Conservation (phyloP, 495 filamentous ascomycete species). For the Aspergillus olivimuriae region DNA sequence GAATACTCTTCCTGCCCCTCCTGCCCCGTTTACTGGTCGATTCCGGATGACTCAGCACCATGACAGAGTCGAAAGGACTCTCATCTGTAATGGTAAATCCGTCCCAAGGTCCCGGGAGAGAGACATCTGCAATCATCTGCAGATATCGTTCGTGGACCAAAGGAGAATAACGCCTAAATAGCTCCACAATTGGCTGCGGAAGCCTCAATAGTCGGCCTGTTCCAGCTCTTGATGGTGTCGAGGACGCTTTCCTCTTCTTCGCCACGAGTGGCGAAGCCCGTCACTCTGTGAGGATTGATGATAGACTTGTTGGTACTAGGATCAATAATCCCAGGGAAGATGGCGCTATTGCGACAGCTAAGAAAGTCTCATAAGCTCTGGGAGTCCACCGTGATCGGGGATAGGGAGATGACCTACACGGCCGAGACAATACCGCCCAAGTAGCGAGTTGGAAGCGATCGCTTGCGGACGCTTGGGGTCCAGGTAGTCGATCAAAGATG, state of each 20-base stretch:
- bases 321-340: slow-evolving; percentile 37
- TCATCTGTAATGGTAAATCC: slow-evolving; percentile 44
- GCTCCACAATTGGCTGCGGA: slow-evolving; percentile 26
- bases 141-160: not conserved
- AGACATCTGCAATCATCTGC: slow-evolving; percentile 23
- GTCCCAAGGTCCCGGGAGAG: slow-evolving; percentile 37
- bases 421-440: slow-evolving; percentile 33
- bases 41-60: not conserved
- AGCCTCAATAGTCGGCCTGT: slow-evolving; percentile 29
- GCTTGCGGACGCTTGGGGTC: slow-evolving; percentile 32
- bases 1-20: not conserved
- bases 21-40: not conserved
- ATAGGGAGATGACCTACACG: slow-evolving; percentile 9
- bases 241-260: slow-evolving; percentile 31
- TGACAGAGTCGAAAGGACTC: not conserved
- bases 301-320: slow-evolving; percentile 31
- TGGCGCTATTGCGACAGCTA: slow-evolving; percentile 37
- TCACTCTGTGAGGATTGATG: slow-evolving; percentile 34
- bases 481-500: slow-evolving; percentile 42
- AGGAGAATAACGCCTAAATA: slow-evolving; percentile 23
- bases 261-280: slow-evolving; percentile 41
- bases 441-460: slow-evolving; percentile 31
- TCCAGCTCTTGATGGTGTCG: slow-evolving; percentile 17
- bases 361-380: not conserved
- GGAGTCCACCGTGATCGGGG: not conserved